phyloP scores from a whole-genome alignment of 1,139 yeast genomes.

The Meyerozyma smithsonii region DNA sequence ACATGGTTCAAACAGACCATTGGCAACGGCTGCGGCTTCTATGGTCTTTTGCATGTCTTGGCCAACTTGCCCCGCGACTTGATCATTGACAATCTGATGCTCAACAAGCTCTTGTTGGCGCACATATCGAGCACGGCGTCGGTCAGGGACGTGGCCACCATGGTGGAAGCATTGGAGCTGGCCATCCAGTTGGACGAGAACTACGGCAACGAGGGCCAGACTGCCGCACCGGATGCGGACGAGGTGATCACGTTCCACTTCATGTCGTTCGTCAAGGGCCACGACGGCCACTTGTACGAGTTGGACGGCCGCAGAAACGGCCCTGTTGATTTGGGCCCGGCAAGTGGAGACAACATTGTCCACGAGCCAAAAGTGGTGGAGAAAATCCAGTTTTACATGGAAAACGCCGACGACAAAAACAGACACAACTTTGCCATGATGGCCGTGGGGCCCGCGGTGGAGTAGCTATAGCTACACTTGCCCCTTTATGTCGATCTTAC shows the following conservation, averaged over 20 bases:
- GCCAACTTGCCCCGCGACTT: slow-evolving; percentile 54
- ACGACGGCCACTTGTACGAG: slow-evolving; percentile 64
- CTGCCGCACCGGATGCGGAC: slow-evolving; percentile 71
- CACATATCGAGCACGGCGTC: slow-evolving; percentile 18
- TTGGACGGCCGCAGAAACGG: slow-evolving; percentile 87
- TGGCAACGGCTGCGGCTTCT: slow-evolving; percentile 89
- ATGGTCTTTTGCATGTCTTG: slow-evolving; percentile 76
- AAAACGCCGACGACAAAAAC: slow-evolving; percentile 54
- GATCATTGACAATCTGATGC: slow-evolving; percentile 32
- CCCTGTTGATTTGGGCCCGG: slow-evolving; percentile 59
- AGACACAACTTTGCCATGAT: slow-evolving; percentile 61
- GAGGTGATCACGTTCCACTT: slow-evolving; percentile 72
- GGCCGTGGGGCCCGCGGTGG: slow-evolving; percentile 57
- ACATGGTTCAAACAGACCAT: slow-evolving; percentile 83
- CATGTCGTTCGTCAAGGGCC: slow-evolving; percentile 63
- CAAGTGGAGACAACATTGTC: slow-evolving; percentile 42
- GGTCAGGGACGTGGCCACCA: slow-evolving; percentile 35
- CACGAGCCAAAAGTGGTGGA: slow-evolving; percentile 46
- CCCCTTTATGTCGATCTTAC: slow-evolving; percentile 86
- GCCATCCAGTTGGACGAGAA: slow-evolving; percentile 46
- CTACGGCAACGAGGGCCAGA: slow-evolving; percentile 67
- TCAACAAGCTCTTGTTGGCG: slow-evolving; percentile 22
- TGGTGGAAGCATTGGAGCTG: slow-evolving; percentile 52
- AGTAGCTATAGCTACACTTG: slow-evolving; percentile 50
- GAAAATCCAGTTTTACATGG: slow-evolving; percentile 64